Percentiles rank a stretch among this genome's conserved stretches.
Evolutionary conservation across 2,329 filamentous ascomycete species (phyloP).

Genomic region (Epichloe sibirici): DNA sequence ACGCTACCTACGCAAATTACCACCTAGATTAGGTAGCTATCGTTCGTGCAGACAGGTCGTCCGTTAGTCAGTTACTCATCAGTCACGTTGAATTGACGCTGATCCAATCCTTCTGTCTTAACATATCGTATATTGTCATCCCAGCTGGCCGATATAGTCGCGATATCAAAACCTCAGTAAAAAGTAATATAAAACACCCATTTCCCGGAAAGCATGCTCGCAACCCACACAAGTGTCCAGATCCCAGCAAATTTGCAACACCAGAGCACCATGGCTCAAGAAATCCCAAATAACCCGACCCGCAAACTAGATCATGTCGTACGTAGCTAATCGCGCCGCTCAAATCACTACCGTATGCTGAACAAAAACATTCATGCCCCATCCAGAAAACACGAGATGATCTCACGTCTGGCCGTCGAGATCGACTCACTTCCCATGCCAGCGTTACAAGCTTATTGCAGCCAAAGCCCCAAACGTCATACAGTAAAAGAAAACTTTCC

Average conservation of each 20-base stretch:
- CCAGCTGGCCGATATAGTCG: slow-evolving; percentile 18
- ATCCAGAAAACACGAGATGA: slow-evolving; percentile 12
- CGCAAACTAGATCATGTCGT: slow-evolving; percentile 22
- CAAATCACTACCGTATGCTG: slow-evolving; percentile 19
- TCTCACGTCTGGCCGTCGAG: slow-evolving; percentile 7
- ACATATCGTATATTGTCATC: slow-evolving; percentile 28
- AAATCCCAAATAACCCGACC: slow-evolving; percentile 20
- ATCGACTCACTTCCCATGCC: slow-evolving; percentile 5
- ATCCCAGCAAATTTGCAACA: slow-evolving; percentile 21
- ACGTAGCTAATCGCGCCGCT: slow-evolving; percentile 13
- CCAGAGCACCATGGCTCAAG: slow-evolving; percentile 22
- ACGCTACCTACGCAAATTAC: too few relatives aligned
- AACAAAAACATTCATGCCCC: slow-evolving; percentile 8
- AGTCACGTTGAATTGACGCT: too few relatives aligned
- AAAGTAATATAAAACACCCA: slow-evolving; percentile 14
- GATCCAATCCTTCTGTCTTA: slow-evolving; percentile 5
- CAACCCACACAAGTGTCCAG: slow-evolving; percentile 14
- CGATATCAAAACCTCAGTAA: slow-evolving; percentile 18
- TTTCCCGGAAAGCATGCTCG: slow-evolving; percentile 21
- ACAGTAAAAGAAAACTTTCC: slow-evolving; percentile 14
- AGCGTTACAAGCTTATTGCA: slow-evolving; percentile 1
- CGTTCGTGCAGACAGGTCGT: not conserved
- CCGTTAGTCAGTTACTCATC: too few relatives aligned
- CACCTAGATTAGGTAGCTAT: not conserved
- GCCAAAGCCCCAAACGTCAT: not conserved